Base-by-base conservation (phyloP, 805 yeast species). In the Metschnikowia similis region DNA sequence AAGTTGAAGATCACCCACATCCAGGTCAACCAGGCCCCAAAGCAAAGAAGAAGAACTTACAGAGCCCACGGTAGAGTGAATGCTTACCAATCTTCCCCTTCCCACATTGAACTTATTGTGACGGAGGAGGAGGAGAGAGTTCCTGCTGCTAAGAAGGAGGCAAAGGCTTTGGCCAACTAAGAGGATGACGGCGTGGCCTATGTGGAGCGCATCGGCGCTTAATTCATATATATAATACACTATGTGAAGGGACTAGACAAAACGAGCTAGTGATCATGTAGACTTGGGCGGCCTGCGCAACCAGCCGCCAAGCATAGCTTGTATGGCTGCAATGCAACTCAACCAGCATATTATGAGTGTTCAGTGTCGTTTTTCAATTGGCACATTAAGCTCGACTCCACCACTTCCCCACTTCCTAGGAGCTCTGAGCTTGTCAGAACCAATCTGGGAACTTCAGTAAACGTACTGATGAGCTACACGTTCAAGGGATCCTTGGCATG, bases 21-120 rank as follows among this genome's bases (percentile, higher is more conserved):
- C 75, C 99, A 94, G 84, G 99, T 92, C 72, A 94, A 94, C 96
- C 96, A 90, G 78, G 99, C 99, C 71, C 99, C 99, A 81, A 90
- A 90, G 82, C 96, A 89, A 83, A 94, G 98, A 85, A 92, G 99
- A 84, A 90, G 99, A 83, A 94, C 99, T 72, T 94, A 82, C 96
- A 91, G 99, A 87, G 99, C 99, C 70, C 98, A 92, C 87, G 99
- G 99, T 88, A 94, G 99, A 87, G 89, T 90, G 76, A 94, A 92
- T 82, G 96, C 97, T 70, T 94, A 90, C 94, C 95, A 90, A 83
- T 89, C 98, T 56, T 82, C 91, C 69, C 99, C 99, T 75, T 91
- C 95, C 71, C 99, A 94, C 88, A 92, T 94, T 76, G 99, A 94
- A 84, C 82, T 94, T 72, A 85, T 89, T 73, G 82, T 94, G 68